Percentiles rank a stretch among this genome's conserved stretches.
phyloP scores from a whole-genome alignment of 2,329 filamentous ascomycete genomes.

The Neonectria magnoliae region DNA sequence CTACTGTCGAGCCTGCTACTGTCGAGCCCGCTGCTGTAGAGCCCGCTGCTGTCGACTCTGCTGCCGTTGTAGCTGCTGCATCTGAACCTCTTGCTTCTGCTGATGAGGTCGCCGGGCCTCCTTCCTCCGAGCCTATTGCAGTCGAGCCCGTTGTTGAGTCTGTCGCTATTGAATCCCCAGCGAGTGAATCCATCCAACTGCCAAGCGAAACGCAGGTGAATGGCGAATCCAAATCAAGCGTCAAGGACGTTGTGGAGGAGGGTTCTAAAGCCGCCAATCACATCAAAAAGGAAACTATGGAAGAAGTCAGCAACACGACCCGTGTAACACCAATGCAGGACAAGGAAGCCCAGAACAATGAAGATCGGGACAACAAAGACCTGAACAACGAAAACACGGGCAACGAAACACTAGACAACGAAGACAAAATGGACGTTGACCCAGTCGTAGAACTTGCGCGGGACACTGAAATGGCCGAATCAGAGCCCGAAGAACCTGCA shows the following conservation, averaged over 20 bases:
- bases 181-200: constrained; percentile 21
- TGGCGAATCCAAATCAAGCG: constrained; percentile 7
- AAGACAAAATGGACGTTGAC: constrained; percentile 37
- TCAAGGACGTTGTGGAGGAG: constrained; percentile 12
- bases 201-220: constrained; percentile 23
- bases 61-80: neutral
- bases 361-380: neutral
- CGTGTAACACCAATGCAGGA: constrained; percentile 19
- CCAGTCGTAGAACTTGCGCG: constrained; percentile 20
- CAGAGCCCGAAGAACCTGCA: neutral
- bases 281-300: constrained; percentile 28
- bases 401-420: neutral
- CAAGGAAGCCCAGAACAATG: neutral
- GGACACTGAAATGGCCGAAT: constrained; percentile 35
- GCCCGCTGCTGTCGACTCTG: neutral
- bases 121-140: neutral
- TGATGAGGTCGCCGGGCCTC: no score
- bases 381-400: neutral
- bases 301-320: constrained; percentile 17
- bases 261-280: constrained; percentile 13
- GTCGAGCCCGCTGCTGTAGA: neutral
- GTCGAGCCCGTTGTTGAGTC: neutral
- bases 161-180: constrained; percentile 12
- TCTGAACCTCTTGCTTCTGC: neutral
- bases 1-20: neutral